These are phyloP conservation scores for Aphanomyces astaci DNA, from an alignment of 352 stramenopile species.

Conservation along the genomic window DNA sequence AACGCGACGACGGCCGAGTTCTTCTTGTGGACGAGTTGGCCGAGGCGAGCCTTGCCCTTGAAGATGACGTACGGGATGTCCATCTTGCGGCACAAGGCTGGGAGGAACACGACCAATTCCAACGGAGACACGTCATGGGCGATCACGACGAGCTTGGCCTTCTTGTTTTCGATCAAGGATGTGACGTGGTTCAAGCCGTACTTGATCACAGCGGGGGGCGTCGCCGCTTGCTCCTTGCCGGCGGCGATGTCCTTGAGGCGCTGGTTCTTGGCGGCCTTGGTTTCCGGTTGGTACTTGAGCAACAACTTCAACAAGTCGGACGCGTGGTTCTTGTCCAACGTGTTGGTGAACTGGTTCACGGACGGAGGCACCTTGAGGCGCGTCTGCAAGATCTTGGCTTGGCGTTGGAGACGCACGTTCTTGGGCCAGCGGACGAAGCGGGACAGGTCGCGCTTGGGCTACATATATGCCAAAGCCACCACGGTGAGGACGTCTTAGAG, in stretches of 20 bases:
- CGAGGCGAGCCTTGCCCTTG: conserved; percentile 98
- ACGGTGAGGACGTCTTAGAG: conserved; percentile 12
- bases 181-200: conserved; percentile 99
- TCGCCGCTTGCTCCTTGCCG: conserved; percentile 86
- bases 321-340: conserved; percentile 97
- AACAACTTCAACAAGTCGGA: conserved; percentile 98
- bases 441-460: conserved; percentile 94
- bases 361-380: conserved; percentile 98
- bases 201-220: conserved; percentile 91
- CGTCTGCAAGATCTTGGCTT: conserved; percentile 98
- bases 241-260: conserved; percentile 94
- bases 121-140: conserved; percentile 98
- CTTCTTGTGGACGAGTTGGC: conserved; percentile 98
- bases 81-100: conserved; percentile 98
- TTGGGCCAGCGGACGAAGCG: conserved; percentile 98
- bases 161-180: conserved; percentile 98
- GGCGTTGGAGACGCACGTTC: conserved; percentile 98
- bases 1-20: conserved; percentile 93
- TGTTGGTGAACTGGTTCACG: conserved; percentile 99
- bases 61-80: conserved; percentile 99
- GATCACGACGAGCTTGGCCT: conserved; percentile 99
- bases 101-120: conserved; percentile 96
- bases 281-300: conserved; percentile 99
- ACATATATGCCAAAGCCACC: conserved; percentile 20
- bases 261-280: conserved; percentile 95